These are phyloP conservation scores for Pseudozyma sp. DNA, from an alignment of 1,284 basidiomycete species.

Conservation along the genomic window DNA sequence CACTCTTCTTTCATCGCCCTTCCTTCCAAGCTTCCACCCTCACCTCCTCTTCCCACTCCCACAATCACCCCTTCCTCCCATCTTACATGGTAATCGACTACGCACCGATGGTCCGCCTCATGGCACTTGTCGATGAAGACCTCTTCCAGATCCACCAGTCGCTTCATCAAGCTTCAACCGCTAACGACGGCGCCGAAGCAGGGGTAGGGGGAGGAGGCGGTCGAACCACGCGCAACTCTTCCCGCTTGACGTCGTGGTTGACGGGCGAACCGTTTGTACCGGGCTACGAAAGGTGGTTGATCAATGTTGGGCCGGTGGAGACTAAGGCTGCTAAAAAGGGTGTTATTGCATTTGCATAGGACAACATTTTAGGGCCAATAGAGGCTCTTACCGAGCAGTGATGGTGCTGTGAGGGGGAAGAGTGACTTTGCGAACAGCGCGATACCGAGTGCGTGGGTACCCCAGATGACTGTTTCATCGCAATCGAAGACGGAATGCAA, in stretches of 20 bases:
- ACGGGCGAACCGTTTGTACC: background rate
- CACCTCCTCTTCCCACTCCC: constrained; percentile 73
- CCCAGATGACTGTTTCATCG: constrained; percentile 70
- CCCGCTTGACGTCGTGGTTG: constrained; percentile 17
- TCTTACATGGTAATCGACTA: constrained; percentile 72
- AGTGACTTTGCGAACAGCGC: constrained; percentile 70
- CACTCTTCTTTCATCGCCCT: background rate
- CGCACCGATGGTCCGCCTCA: constrained; percentile 77
- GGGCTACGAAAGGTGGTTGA: constrained; percentile 27
- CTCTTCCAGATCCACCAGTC: constrained; percentile 18
- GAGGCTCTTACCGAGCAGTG: constrained; percentile 32
- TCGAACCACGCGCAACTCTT: constrained; percentile 24
- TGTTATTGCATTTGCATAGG: constrained; percentile 6
- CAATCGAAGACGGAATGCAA: background rate
- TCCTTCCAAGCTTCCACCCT: constrained; percentile 67
- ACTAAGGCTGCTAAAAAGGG: constrained; percentile 8
- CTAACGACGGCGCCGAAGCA: constrained; percentile 1
- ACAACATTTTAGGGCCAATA: constrained; percentile 45
- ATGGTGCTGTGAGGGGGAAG: constrained; percentile 29
- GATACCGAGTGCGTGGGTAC: constrained; percentile 73
- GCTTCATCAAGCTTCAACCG: constrained; percentile 1
- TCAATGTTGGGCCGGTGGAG: constrained; percentile 8
- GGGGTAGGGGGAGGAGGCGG: constrained; percentile 6
- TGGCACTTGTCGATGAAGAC: constrained; percentile 79
- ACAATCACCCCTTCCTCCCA: constrained; percentile 72